Base-by-base conservation (phyloP, 345 rosid genomes). In the Eutrema yunnanense region DNA sequence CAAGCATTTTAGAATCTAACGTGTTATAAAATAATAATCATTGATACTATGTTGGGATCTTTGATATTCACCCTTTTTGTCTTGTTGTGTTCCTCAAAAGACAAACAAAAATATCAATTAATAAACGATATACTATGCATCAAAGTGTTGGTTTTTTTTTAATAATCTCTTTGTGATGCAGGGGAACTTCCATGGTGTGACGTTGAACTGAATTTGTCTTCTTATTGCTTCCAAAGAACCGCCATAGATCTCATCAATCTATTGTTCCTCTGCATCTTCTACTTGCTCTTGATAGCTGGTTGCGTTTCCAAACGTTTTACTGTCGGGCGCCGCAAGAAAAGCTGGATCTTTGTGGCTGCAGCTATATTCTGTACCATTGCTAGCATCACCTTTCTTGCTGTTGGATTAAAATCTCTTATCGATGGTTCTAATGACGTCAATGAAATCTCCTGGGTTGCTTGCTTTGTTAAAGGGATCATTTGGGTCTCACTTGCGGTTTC, bases 401-500 rank as follows among this genome's bases (percentile, higher is more conserved):
- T 16, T 54, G 88, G 86, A 49, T 71, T 86, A 12, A 80, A 82
- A 84, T 63, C 56, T 64, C 75, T 84, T 5, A n/a, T 62, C 63
- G 40, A 52, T 4, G 64, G 63, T 59, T 40, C 16, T 29, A 48
- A 57, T n/a, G 70, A 46, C 5, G 55, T 56, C 34, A 62, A 51
- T 59, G 27, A 63, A 13, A 40, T 48, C 43, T 47, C 38, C 6
- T 83, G 81, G 87, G 73, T 75, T 65, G 41, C 73, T 75, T 52
- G 63, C 74, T 61, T 86, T 56, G 72, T 81, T 38, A 73, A 89
- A 81, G 92, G 88, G 51, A 40, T 84, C 14, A 56, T 82, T 71
- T 90, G 96, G 96, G 30, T 81, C 32, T 84, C 94, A 3, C 56
- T 89, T 37, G 69, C 90, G 32, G 77, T 82, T 57, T 89, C 97